phyloP scores from a whole-genome alignment of 2,329 filamentous ascomycete genomes.

The Xylariaceae sp. region DNA sequence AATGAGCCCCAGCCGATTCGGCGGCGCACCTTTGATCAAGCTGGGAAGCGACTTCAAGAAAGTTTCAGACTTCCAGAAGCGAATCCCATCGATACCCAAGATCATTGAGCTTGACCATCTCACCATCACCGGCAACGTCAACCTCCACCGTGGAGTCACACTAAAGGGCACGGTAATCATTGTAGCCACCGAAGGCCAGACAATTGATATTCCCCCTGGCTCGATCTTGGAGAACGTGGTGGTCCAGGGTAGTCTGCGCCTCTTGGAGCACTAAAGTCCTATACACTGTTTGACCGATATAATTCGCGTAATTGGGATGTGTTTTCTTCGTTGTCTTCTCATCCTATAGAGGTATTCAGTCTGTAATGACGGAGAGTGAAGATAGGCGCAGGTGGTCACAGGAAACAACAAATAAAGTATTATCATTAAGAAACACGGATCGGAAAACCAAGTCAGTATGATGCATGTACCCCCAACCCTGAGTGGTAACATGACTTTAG shows the following conservation, averaged over 20 bases:
- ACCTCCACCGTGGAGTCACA: constrained; percentile 90
- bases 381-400: constrained; percentile 6
- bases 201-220: constrained; percentile 94
- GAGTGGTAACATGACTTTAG: too few relatives aligned
- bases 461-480: too few relatives aligned
- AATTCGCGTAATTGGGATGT: background rate
- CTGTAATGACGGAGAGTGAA: constrained; percentile 14
- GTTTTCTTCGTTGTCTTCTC: background rate
- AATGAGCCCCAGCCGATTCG: constrained; percentile 95
- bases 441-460: too few relatives aligned
- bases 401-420: too few relatives aligned
- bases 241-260: constrained; percentile 88
- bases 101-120: constrained; percentile 91
- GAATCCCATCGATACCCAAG: constrained; percentile 82
- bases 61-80: constrained; percentile 93
- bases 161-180: constrained; percentile 99
- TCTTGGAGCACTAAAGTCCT: constrained; percentile 58
- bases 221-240: constrained; percentile 98
- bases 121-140: constrained; percentile 96
- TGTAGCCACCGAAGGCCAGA: constrained; percentile 94
- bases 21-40: constrained; percentile 96
- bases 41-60: constrained; percentile 99
- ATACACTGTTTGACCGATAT: too few relatives aligned
- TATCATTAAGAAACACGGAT: too few relatives aligned
- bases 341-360: constrained; percentile 14